These are phyloP conservation scores for Globisporangium paddicum DNA, from an alignment of 352 stramenopile species.

Conservation along the genomic window DNA sequence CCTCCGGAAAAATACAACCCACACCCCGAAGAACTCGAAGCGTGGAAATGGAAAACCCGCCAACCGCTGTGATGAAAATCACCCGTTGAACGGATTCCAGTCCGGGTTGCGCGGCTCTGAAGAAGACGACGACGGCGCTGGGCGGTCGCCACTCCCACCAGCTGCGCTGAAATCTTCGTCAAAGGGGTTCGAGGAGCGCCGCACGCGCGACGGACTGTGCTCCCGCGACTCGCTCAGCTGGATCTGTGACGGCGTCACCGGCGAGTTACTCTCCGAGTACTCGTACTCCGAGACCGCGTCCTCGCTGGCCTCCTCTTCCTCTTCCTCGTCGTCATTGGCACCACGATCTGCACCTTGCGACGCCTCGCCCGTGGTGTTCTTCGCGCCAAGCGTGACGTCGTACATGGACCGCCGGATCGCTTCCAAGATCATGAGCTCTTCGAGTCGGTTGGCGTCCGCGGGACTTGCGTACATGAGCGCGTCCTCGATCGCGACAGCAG, in stretches of 20 bases:
- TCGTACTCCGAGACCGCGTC: conserved; percentile 2
- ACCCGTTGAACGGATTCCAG: conserved; percentile 10
- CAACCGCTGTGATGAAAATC: background rate
- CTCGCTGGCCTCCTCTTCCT: background rate
- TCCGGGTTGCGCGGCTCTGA: background rate
- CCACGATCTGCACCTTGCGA: background rate
- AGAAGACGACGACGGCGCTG: background rate
- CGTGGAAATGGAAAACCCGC: background rate
- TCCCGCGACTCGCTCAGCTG: conserved; percentile 1
- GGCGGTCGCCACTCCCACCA: background rate
- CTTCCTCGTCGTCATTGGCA: background rate
- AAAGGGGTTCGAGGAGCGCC: conserved; percentile 5
- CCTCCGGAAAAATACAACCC: background rate
- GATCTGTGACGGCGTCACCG: conserved; percentile 6
- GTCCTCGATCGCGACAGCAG: conserved; percentile 17
- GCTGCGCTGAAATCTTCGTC: conserved; percentile 6
- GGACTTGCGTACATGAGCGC: conserved; percentile 35
- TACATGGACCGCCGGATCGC: conserved; percentile 80
- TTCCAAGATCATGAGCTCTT: conserved; percentile 82
- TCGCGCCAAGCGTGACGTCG: conserved; percentile 34
- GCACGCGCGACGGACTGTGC: background rate
- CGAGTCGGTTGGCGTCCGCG: conserved; percentile 49
- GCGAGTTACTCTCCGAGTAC: background rate
- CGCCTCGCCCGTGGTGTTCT: conserved; percentile 8
- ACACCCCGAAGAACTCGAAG: background rate